Base-by-base conservation (phyloP, 1,284 basidiomycete genomes). In the Anthracocystis setariae region DNA sequence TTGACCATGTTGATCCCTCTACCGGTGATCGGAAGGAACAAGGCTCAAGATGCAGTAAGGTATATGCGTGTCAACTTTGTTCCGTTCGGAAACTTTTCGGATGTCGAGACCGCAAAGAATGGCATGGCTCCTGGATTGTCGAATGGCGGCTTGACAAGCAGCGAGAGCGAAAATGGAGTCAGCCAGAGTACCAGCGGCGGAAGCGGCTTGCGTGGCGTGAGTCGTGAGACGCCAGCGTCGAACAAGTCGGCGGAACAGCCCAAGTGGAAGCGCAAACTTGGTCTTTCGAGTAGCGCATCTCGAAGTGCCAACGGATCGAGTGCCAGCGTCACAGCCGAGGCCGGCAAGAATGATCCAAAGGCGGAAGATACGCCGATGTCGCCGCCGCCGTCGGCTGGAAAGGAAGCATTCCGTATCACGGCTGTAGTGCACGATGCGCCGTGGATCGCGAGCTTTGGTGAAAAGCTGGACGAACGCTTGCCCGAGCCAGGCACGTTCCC, bases 1-100 rank as follows among this genome's bases (percentile, higher is more conserved):
- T 49, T 79, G 48, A 79, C 75, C 18, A 79, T 79, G 77, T 45
- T 77, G 46, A 70, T 79, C 10, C 75, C 77, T 3, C 53, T 79
- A 39, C 76, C 77, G 9, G 50, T 77, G 27, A 52, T 69, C 8
- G 58, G 65, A 2, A 46, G 70, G 13, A 18, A 23, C 2, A 21
- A 38, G 5, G 49, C 54, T 12, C 44, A 53, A 37, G 67, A 67
- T 38, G 58, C 64, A 15, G 48, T 57, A 20, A 57, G 67, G 3
- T 76, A 76, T 43, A 60, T 76, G 45, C 63, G 74, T 8, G 59
- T 76, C 51, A 68, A 64, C 56, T 76, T 76, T 52, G 65, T 70
- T 8, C 74, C 74, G 5, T 76, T 76, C 21, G 60, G 46, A 20
- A 46, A 38, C 46, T 51, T 47, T 42, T 18, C 48, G 2, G 53